Base-by-base conservation (phyloP, 352 stramenopile species). In the Phytophthora idaei region DNA sequence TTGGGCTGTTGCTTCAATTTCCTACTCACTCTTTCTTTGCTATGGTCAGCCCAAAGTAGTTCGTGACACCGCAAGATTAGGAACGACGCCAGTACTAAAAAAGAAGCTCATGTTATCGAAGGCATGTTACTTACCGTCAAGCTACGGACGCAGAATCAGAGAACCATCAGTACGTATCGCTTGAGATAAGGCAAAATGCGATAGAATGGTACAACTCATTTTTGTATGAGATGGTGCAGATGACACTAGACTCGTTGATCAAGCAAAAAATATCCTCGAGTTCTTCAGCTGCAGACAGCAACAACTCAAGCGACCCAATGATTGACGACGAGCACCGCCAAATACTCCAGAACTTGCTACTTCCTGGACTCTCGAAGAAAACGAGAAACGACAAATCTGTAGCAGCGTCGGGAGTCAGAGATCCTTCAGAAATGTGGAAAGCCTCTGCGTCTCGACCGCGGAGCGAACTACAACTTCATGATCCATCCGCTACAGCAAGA, bases 181-280 rank as follows among this genome's bases (percentile, higher is more conserved):
- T 21, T 21, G 21, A 21, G 21, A 21, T 21, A 21, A 21, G 21
- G 21, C 21, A 21, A 21, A 21, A 21, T 21, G 21, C 21, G 31
- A 31, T 39, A 14, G 4, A 12, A 49, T 17, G 4, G 28, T 21
- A 5, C 11, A 31, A 15, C 28, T 57, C 5, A 48, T 39, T 36
- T 21, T 48, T 5, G 5, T 28, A 15, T 58, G 25, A 8, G 11
- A 10, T 52, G 12, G 56, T 53, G 45, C 34, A 85, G 79, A 76
- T 84, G 66, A 85, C 79, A 3, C 57, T 88, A 10, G 76, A 85
- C 44, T n/a, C 69, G 9, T 81, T 88, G 47, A 77, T 88, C 47
- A 76, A 71, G 29, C 65, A 78, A 32, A 74, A 76, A 4, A 54
- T 55, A 21, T 31, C 56, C n/a, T 4, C 60, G 14, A 3, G 27